A percentile compares a stretch with the other conserved stretches of the same genome.
Conservation (phyloP, 257 asterid genomes). For the Salvia splendens region DNA sequence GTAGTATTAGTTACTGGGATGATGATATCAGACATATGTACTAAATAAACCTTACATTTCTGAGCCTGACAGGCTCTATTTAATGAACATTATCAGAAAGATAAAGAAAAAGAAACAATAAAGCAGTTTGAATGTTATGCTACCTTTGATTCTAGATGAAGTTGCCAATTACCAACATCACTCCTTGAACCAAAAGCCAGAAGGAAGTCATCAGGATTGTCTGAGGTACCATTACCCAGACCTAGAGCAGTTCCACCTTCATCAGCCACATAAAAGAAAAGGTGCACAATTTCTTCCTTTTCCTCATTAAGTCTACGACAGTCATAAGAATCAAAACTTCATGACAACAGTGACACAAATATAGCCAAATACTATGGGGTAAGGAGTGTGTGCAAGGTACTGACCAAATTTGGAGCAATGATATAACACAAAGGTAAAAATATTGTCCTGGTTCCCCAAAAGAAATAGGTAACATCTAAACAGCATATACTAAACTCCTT, state of each 20-base stretch:
- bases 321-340: slow-evolving; percentile 31
- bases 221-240: slow-evolving; percentile 55
- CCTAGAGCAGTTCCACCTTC: slow-evolving; percentile 70
- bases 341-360: slow-evolving; percentile 26
- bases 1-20: slow-evolving; percentile 18
- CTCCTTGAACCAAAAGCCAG: slow-evolving; percentile 69
- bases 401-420: slow-evolving; percentile 22
- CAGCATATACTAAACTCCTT: not conserved
- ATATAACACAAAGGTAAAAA: slow-evolving; percentile 9
- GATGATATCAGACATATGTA: slow-evolving; percentile 18
- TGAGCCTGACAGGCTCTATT: slow-evolving; percentile 13
- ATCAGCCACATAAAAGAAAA: slow-evolving; percentile 95
- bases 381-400: slow-evolving; percentile 25
- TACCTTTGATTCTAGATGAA: slow-evolving; percentile 84
- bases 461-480: not conserved
- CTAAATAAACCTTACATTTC: not conserved
- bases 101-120: not conserved
- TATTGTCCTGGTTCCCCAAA: not conserved
- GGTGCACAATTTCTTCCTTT: slow-evolving; percentile 55
- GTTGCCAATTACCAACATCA: slow-evolving; percentile 89
- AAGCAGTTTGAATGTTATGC: slow-evolving; percentile 14
- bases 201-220: slow-evolving; percentile 46
- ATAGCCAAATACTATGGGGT: not conserved
- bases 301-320: slow-evolving; percentile 51
- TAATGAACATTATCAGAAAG: slow-evolving; percentile 25